Base-by-base conservation (phyloP, 176 grass and related monocot genomes). In the Triticum timopheevii region DNA sequence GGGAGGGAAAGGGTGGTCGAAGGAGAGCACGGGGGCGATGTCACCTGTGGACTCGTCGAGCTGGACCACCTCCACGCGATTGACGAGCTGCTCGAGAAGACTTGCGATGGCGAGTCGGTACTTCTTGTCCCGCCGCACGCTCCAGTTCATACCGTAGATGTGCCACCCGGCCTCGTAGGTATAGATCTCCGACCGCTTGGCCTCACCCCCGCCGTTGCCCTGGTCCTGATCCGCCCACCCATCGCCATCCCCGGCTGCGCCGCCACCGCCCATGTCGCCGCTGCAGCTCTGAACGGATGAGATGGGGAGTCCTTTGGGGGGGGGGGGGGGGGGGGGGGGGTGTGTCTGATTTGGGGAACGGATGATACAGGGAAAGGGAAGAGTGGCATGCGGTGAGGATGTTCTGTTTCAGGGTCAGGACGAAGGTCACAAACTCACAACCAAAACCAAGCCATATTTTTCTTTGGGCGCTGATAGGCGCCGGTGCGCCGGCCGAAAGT, bases 141-240 rank as follows among this genome's bases (percentile, higher is more conserved):
- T 99, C 94, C 97, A 99, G 90, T 99, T 99, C 97, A 99, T 99
- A 71, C 87, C 92, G 94, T 96, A 99, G 89, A 99, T 90, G 92
- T 92, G 92, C 97, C 97, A 99, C 1, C 77, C 85, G 20, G 97
- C 97, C 87, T 99, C 97, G 87, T 99, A 99, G 13, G 97, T 96
- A 92, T 99, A 99, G 97, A 99, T 99, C 97, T 99, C 94, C 61
- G 97, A 96, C 73, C 94, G 84, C 92, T 96, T 96, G 71, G 93
- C 94, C 90, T 94, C 94, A 63, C 88, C 93, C 73, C 88, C 86
- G 28, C 70, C 68, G 61, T 81, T 72, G 42, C 73, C 73, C 49
- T 87, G 72, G 83, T 86, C 86, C 86, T 91, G 85, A 76, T 91
- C 90, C 50, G 77, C 82, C 90, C 85, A 85, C 49, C 49, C 81